These are phyloP conservation scores for Mucor velutinosus DNA, from an alignment of 371 early-diverging fungal genomes.

Conservation along the genomic window DNA sequence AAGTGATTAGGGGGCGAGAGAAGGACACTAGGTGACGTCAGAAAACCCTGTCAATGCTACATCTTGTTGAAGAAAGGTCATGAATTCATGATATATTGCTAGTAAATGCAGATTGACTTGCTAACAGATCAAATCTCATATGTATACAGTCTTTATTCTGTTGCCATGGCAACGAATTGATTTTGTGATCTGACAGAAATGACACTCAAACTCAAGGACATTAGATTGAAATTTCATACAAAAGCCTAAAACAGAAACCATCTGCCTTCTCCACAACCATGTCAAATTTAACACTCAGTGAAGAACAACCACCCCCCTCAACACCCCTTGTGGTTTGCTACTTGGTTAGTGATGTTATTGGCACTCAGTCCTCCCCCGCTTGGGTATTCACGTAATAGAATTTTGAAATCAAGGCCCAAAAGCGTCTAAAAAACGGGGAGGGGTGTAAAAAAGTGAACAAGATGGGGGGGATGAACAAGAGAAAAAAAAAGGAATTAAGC, in stretches of 20 bases:
- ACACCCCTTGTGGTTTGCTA: constrained; percentile 8
- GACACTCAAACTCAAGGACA: background rate
- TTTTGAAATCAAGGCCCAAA: background rate
- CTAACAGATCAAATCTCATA: background rate
- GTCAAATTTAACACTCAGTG: constrained; percentile 12
- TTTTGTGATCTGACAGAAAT: background rate
- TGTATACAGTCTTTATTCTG: background rate
- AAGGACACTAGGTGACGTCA: constrained; percentile 18
- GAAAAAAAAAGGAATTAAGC: constrained; percentile 10
- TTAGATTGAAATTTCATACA: background rate
- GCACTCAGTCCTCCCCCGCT: background rate
- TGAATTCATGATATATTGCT: background rate
- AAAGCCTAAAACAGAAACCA: background rate
- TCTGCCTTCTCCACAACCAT: constrained; percentile 15
- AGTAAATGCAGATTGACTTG: background rate
- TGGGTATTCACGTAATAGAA: constrained; percentile 8
- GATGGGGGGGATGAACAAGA: background rate
- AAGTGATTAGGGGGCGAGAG: constrained; percentile 8
- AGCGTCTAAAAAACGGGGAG: constrained; percentile 1
- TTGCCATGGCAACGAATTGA: background rate
- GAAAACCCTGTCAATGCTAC: background rate
- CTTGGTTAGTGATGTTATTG: background rate
- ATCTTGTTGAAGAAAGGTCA: background rate
- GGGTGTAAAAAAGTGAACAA: background rate
- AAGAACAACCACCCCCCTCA: constrained; percentile 1